Base-by-base conservation (phyloP, 1,284 basidiomycete genomes). In the Pseudozyma sp. region DNA sequence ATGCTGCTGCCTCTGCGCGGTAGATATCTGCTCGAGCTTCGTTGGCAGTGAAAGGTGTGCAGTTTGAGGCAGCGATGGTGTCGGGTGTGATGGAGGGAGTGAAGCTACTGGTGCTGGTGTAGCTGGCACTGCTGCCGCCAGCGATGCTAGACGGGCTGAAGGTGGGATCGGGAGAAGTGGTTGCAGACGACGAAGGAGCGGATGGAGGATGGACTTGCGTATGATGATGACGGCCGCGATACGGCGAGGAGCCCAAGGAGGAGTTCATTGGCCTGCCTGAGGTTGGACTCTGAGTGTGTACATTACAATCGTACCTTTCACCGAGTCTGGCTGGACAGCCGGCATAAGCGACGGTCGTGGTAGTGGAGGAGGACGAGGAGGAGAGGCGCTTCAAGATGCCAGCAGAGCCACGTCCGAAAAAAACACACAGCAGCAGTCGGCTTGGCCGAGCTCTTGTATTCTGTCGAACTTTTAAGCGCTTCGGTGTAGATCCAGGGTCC, bases 401-500 rank as follows among this genome's bases (percentile, higher is more conserved):
- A 54, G 33, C 17, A 49, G 30, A 14, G 37, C 37, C 14, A 11
- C 14, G 42, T 16, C 13, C 40, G n/a, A 16, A 46, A 3, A 3
- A 55, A 29, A 19, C 17, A 50, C 31, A 37, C n/a, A 45, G 40
- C 39, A 30, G n/a, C 13, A 40, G 35, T 19, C 29, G 34, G 16
- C n/a, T 51, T 35, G n/a, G 17, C 39, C 30, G n/a, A 52, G 39
- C 2, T 9, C 30, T 37, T 37, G 40, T 60, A 34, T 24, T 17
- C 29, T 17, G 51, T 34, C 24, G n/a, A 5, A 46, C 47, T 39
- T 57, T 58, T 54, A 11, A 40, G 42, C 54, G 47, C 51, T 59
- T 68, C 66, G 66, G 66, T 34, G 59, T 54, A 9, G 10, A 51
- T 58, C 63, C 46, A 68, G 66, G 66, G 59, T 68, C 59, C 66